phyloP scores from a whole-genome alignment of 345 rosid species.

The Litchi chinensis region DNA sequence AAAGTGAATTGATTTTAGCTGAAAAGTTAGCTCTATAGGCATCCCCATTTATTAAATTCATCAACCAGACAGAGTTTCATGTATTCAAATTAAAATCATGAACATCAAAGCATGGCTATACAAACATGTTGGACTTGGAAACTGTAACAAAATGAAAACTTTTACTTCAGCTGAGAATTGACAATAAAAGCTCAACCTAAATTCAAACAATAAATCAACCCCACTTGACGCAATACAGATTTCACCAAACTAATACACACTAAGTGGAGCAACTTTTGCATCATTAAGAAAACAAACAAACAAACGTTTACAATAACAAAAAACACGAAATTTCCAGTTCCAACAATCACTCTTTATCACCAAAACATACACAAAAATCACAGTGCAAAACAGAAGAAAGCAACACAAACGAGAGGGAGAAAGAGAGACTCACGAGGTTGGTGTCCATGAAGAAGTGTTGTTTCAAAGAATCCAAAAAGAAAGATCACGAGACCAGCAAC shows the following conservation, averaged over 20 bases:
- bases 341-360: neutral
- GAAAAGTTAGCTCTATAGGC: neutral
- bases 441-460: neutral
- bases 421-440: conserved; percentile 1
- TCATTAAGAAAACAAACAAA: no score
- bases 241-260: neutral
- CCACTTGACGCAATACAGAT: no score
- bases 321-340: neutral
- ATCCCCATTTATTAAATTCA: neutral
- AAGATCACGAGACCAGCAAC: neutral
- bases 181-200: neutral
- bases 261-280: neutral
- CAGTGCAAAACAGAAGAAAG: neutral
- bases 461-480: neutral
- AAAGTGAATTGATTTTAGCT: neutral
- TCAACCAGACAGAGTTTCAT: neutral
- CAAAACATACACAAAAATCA: neutral
- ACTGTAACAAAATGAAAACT: neutral
- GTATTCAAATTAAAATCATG: neutral
- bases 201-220: neutral
- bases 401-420: neutral
- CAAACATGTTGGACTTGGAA: neutral
- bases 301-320: neutral
- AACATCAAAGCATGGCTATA: neutral
- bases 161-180: neutral